Percentiles rank a stretch among this genome's conserved stretches.
Conservation (phyloP, 73 alveolate species). For the Paramecium biaurelia region DNA sequence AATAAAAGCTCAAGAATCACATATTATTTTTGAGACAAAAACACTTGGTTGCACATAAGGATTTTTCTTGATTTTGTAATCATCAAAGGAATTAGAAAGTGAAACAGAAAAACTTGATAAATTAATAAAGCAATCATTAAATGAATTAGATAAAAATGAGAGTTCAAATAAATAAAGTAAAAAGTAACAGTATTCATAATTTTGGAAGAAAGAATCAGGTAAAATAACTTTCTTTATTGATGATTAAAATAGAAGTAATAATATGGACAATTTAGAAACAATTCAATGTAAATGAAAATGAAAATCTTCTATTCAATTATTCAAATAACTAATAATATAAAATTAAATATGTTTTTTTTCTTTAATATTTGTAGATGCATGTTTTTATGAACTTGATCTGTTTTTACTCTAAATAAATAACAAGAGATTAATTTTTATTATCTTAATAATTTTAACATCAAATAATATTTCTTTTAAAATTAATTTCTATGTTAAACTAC, state of each 20-base stretch:
- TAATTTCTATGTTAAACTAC: background rate
- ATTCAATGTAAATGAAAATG: background rate
- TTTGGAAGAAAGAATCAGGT: background rate
- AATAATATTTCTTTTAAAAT: background rate
- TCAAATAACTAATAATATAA: no score
- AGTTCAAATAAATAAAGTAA: no score
- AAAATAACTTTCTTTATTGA: background rate
- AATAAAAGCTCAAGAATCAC: background rate
- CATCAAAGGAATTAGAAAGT: background rate
- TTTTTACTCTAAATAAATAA: background rate
- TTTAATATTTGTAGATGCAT: no score
- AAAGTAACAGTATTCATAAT: background rate
- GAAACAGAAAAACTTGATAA: background rate
- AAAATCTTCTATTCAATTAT: background rate
- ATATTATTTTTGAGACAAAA: background rate
- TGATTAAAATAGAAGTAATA: background rate
- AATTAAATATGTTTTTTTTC: no score
- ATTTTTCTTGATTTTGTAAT: background rate
- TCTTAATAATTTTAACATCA: background rate
- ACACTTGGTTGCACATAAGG: background rate
- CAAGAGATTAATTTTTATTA: no score
- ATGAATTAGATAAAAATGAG: no score
- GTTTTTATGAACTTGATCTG: no score
- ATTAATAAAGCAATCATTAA: background rate
- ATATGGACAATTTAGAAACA: background rate